Evolutionary conservation across 2,329 filamentous ascomycete genomes (phyloP).

Genomic region (Scedosporium dehoogii): DNA sequence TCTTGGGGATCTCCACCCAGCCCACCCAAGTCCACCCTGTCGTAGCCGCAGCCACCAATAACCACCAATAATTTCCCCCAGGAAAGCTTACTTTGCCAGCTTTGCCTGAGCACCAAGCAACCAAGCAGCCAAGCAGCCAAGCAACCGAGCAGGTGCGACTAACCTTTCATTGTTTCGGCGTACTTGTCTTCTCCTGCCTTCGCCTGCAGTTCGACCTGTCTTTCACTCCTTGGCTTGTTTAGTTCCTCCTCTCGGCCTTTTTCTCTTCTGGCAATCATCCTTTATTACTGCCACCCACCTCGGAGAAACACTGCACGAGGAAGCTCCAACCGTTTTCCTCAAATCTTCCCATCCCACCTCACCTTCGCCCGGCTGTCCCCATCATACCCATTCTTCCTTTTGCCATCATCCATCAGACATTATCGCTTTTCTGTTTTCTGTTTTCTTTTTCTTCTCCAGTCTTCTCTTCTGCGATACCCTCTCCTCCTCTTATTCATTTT

Average conservation of each 20-base stretch:
- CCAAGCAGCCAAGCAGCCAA: too few relatives aligned
- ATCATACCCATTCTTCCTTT: conserved; percentile 2
- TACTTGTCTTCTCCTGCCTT: neutral
- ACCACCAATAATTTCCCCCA: neutral
- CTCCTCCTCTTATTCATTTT: neutral
- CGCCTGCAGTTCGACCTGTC: neutral
- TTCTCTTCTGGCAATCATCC: neutral
- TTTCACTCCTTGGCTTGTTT: neutral
- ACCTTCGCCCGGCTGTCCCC: neutral
- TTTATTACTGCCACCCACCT: neutral
- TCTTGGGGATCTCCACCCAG: neutral
- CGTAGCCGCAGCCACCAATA: neutral
- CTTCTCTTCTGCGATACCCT: neutral
- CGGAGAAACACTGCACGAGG: neutral
- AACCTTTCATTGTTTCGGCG: too few relatives aligned
- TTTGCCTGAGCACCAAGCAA: neutral
- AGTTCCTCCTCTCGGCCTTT: neutral
- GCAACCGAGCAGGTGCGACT: too few relatives aligned
- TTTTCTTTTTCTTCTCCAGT: neutral
- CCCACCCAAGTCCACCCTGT: neutral
- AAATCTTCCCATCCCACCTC: conserved; percentile 1
- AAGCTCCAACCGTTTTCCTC: neutral
- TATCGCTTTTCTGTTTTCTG: conserved; percentile 1
- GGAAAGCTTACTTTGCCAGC: neutral
- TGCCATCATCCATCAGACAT: neutral